phyloP scores from a whole-genome alignment of 2,329 filamentous ascomycete species.

The Cercospora zeae-maydis region DNA sequence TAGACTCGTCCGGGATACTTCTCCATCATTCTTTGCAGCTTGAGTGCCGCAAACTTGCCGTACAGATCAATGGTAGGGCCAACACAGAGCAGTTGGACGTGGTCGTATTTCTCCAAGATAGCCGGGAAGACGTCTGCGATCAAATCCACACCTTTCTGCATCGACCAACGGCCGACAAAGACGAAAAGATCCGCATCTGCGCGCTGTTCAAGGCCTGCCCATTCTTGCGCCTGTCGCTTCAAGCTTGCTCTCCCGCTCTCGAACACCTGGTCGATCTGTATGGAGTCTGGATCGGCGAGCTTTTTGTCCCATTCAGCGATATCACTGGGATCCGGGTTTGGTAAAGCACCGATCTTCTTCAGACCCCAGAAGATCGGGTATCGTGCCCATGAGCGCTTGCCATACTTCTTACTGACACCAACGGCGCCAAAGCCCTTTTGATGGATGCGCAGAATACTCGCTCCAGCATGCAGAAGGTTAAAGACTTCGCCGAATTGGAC shows the following conservation, averaged over 20 bases:
- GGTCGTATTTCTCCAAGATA: constrained; percentile 57
- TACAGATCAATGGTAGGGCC: constrained; percentile 66
- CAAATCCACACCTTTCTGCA: constrained; percentile 66
- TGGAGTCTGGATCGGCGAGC: constrained; percentile 49
- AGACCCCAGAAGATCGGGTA: constrained; percentile 69
- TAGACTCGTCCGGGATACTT: constrained; percentile 63
- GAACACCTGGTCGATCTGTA: constrained; percentile 52
- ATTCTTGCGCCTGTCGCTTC: constrained; percentile 62
- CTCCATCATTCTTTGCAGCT: constrained; percentile 62
- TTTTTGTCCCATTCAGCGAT: constrained; percentile 59
- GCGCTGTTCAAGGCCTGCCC: constrained; percentile 61
- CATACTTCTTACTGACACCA: constrained; percentile 66
- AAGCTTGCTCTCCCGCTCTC: constrained; percentile 54
- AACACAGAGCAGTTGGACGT: constrained; percentile 60
- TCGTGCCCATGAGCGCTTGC: constrained; percentile 61
- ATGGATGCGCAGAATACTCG: constrained; percentile 62
- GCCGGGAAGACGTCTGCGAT: constrained; percentile 65
- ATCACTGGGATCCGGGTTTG: constrained; percentile 64
- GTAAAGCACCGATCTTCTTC: constrained; percentile 59
- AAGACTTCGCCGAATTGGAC: constrained; percentile 67
- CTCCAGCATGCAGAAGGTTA: constrained; percentile 65
- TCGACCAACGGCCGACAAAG: constrained; percentile 66
- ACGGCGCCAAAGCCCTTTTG: constrained; percentile 66
- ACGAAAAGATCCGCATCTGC: constrained; percentile 63
- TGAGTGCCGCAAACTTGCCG: constrained; percentile 64